Evolutionary conservation across 306 rosid genomes (phyloP).

Genomic region (Ormosia semicastrata): DNA sequence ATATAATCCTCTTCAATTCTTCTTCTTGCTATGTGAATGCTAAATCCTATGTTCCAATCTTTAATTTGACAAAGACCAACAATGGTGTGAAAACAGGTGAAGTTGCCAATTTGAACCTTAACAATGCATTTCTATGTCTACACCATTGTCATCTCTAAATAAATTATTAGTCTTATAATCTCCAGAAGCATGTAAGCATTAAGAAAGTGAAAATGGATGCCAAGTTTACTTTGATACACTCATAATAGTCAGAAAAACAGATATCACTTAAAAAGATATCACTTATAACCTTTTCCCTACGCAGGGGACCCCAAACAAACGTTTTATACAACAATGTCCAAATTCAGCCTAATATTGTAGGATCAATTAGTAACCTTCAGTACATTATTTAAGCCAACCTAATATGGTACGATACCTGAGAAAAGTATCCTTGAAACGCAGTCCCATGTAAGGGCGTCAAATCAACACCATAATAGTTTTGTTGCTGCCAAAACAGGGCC

Average conservation of each 20-base stretch:
- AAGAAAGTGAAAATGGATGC: neutral
- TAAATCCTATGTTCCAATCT: neutral
- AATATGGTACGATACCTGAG: slow-evolving; percentile 63
- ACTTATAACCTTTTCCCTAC: neutral
- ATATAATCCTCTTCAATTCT: neutral
- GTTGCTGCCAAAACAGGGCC: slow-evolving; percentile 97
- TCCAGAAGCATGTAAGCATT: neutral
- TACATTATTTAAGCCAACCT: neutral
- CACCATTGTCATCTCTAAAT: neutral
- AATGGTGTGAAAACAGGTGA: neutral
- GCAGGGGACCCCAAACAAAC: neutral
- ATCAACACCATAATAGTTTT: slow-evolving; percentile 82
- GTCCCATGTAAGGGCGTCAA: slow-evolving; percentile 81
- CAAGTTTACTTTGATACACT: neutral
- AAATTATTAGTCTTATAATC: no score
- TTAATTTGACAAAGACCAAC: neutral
- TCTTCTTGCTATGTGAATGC: neutral
- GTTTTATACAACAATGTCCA: neutral
- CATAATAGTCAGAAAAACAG: neutral
- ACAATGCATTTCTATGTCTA: neutral
- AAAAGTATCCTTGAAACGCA: slow-evolving; percentile 89
- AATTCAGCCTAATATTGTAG: neutral
- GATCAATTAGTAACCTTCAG: slow-evolving; percentile 1
- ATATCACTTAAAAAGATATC: neutral
- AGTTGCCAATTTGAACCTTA: neutral